Percentiles rank a stretch among this genome's conserved stretches.
Conservation (phyloP, 2,329 filamentous ascomycete genomes). For the Fusarium tjaetaba region DNA sequence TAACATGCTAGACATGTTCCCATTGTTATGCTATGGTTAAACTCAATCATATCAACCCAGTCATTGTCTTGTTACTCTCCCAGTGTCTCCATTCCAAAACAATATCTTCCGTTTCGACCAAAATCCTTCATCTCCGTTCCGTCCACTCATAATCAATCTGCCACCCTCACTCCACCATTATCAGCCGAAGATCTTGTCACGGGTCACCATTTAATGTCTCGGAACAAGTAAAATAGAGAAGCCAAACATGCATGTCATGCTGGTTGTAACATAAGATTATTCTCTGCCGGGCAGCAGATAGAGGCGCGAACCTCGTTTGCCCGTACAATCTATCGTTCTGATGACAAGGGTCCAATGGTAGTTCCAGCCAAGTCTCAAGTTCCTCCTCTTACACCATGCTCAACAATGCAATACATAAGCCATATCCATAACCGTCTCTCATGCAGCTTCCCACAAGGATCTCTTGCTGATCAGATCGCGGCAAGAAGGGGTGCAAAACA, state of each 20-base stretch:
- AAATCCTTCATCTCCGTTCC: neutral
- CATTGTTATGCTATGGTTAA: neutral
- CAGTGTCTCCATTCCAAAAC: slow-evolving; percentile 5
- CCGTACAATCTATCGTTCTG: slow-evolving; percentile 52
- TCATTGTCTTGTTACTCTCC: neutral
- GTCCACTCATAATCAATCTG: neutral
- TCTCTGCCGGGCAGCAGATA: slow-evolving; percentile 45
- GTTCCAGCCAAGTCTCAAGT: slow-evolving; percentile 28
- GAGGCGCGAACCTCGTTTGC: slow-evolving; percentile 51
- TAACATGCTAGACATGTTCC: neutral
- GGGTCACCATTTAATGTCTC: neutral
- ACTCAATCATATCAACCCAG: neutral
- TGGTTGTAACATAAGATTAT: slow-evolving; percentile 46
- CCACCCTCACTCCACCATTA: neutral
- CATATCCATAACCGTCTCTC: slow-evolving; percentile 21
- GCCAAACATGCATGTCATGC: slow-evolving; percentile 41
- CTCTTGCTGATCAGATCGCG: slow-evolving; percentile 26
- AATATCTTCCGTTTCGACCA: slow-evolving; percentile 1
- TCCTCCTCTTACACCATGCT: slow-evolving; percentile 42
- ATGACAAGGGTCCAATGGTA: slow-evolving; percentile 40
- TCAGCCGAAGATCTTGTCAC: neutral
- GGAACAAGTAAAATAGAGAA: slow-evolving; percentile 8
- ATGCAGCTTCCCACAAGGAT: slow-evolving; percentile 43
- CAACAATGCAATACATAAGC: slow-evolving; percentile 39
- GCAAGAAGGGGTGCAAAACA: slow-evolving; percentile 19